Conservation (phyloP, 441 rosid species). For the Adansonia rubrostipa region DNA sequence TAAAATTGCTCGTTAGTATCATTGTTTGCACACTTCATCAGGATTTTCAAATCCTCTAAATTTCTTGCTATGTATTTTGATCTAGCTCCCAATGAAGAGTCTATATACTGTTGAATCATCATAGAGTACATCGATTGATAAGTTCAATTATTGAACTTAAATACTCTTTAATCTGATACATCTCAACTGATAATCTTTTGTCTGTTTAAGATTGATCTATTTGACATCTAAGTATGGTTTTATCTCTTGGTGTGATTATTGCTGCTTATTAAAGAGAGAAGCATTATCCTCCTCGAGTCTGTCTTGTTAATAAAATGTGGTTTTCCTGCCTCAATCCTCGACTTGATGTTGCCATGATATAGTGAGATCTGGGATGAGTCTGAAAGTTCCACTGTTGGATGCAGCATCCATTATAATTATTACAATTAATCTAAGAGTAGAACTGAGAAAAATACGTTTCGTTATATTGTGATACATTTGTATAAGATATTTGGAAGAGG, state of each 20-base stretch:
- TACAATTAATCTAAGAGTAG: not conserved
- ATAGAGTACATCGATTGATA: not conserved
- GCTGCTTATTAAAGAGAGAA: conserved; percentile 15
- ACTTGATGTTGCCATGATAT: not conserved
- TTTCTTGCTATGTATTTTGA: not conserved
- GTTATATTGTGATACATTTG: not conserved
- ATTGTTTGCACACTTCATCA: not conserved
- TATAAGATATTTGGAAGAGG: not conserved
- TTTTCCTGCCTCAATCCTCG: not conserved
- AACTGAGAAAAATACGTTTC: not conserved
- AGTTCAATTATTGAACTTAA: not conserved
- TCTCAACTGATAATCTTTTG: not conserved
- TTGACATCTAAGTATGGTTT: not conserved
- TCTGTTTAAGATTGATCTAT: not conserved
- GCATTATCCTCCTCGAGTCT: not conserved
- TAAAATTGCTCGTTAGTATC: not conserved
- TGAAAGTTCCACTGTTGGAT: not conserved
- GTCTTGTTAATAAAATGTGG: not conserved
- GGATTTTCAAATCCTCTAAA: not conserved
- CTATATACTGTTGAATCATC: not conserved
- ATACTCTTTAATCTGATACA: not conserved
- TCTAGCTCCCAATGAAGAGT: not conserved
- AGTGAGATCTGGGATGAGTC: not conserved
- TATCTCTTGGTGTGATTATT: not conserved
- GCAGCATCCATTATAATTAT: not conserved